These are phyloP conservation scores for Plasmodium relictum DNA, from an alignment of 169 alveolate genomes.

Conservation along the genomic window DNA sequence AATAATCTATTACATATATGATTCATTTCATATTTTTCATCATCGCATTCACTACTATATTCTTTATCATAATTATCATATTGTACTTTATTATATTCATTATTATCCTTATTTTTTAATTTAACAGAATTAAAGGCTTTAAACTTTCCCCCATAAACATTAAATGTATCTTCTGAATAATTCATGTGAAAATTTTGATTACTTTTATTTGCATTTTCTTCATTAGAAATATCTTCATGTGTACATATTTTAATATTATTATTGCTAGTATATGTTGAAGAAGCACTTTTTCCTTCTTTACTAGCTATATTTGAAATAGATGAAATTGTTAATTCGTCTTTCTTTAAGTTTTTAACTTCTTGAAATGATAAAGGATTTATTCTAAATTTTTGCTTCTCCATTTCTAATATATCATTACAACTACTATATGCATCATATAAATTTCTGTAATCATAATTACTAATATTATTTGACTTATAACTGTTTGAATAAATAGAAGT, in stretches of 20 bases:
- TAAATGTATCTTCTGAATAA: not conserved
- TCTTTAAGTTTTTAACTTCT: not conserved
- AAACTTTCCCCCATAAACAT: no score
- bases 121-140: not conserved
- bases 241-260: no score
- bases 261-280: no score
- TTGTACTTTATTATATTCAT: not conserved
- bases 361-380: not conserved
- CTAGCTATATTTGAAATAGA: no score
- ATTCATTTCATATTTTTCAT: not conserved
- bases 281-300: no score
- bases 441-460: not conserved
- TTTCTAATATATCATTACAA: not conserved
- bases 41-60: no score
- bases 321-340: not conserved
- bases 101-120: not conserved
- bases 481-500: not conserved
- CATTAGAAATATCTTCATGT: no score
- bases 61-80: not conserved
- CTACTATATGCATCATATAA: not conserved
- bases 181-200: not conserved
- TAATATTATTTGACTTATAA: not conserved
- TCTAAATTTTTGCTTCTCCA: not conserved
- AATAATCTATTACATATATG: constrained; percentile 6
- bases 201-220: not conserved